Evolutionary conservation across 805 yeast species (phyloP).

Genomic region (Ogataea siamensis): DNA sequence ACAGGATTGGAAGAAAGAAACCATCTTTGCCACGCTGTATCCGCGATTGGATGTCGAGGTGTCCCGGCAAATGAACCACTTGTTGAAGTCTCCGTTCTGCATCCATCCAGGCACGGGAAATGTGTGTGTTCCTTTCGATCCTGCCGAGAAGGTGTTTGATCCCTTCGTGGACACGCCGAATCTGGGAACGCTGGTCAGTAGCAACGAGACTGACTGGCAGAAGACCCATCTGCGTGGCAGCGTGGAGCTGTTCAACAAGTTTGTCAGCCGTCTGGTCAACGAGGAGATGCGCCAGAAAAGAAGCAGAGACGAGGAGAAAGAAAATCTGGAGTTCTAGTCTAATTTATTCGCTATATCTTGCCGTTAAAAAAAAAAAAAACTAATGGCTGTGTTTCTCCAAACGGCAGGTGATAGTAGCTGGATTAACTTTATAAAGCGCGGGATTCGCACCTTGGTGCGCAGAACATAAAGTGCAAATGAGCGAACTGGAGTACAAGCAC

Average conservation of each 20-base stretch:
- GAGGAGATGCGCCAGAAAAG: constrained; percentile 49
- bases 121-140: constrained; percentile 86
- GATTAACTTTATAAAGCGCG: neutral
- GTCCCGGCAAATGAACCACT: constrained; percentile 83
- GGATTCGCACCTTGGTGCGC: neutral
- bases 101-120: constrained; percentile 95
- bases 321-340: constrained; percentile 23
- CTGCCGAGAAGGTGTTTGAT: constrained; percentile 53
- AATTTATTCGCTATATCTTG: constrained; percentile 9
- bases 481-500: constrained; percentile 45
- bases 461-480: constrained; percentile 7
- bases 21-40: constrained; percentile 75
- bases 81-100: constrained; percentile 94
- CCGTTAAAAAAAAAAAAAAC: constrained; percentile 7
- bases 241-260: constrained; percentile 61
- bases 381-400: constrained; percentile 8
- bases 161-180: constrained; percentile 78
- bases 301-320: constrained; percentile 30
- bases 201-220: constrained; percentile 59
- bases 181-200: constrained; percentile 58
- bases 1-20: constrained; percentile 73
- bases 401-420: constrained; percentile 7
- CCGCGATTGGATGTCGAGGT: constrained; percentile 95
- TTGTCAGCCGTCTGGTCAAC: constrained; percentile 55
- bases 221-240: constrained; percentile 71